Base-by-base conservation (phyloP, 2,329 filamentous ascomycete genomes). In the Fusarium coicis region DNA sequence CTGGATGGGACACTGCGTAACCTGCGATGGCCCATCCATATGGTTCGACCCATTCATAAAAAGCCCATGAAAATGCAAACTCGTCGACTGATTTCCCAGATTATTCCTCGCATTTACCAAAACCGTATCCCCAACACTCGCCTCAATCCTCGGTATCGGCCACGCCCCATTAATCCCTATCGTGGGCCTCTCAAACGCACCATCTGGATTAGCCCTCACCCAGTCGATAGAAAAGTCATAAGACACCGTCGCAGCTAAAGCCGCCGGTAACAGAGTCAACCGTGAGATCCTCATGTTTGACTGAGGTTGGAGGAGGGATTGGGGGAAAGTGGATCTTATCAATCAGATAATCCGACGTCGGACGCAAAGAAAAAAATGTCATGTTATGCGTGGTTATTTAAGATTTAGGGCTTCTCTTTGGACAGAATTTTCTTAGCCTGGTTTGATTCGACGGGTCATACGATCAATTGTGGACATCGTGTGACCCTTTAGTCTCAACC, bases 101-200 rank as follows among this genome's bases (percentile, higher is more conserved):
- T 84, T 81, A 78, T 93, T 93, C 68, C 85, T 81, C 47, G 88
- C 84, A 62, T 90, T 89, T 68, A 92, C 83, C 66, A 92, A 78
- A 56, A 92, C 73, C 28, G 83, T 85, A 77, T 93, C 92, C 64
- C 91, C 91, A 55, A 90, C 83, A 53, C 86, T 87, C 42, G 88
- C 91, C 57, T 88, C 85, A 63, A 94, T 91, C 32, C 83, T 81
- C 2, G 93, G 93, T 40, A 93, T 87, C 4, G 93, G 93, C 92
- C 93, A 94, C 82, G 91, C 80, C 9, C 89, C 89, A 77, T 96
- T 96, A 83, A 96, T 92, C 50, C 92, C 93, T 78, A 96, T 93
- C 7, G 89, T 88, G n/a, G 90, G 87, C 37, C 93, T 87, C 43
- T 88, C 85, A 66, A 87, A 87, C 12, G 86, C 84, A 28, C 90